Base-by-base conservation (phyloP, 2,329 filamentous ascomycete species). In the Tothia fuscella region DNA sequence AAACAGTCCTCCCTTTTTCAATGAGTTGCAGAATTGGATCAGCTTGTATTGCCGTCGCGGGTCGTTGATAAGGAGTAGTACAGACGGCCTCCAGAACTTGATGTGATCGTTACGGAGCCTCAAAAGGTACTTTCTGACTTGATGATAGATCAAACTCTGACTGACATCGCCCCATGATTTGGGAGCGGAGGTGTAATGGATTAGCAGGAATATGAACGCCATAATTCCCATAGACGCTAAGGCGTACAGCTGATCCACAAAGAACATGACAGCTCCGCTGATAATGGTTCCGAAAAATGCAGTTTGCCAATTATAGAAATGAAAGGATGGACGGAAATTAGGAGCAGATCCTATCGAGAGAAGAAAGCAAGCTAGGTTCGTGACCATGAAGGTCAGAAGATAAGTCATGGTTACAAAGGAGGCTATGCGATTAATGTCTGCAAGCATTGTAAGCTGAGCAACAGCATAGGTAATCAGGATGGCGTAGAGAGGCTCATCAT, bases 121-220 rank as follows among this genome's bases (percentile, higher is more conserved):
- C 22, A 93, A 66, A 22, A 93, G 63, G 53, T 93, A 93, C 53
- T 93, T 93, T 46, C 86, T 74, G 12, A 93, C 85, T 63, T 93
- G 86, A 48, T 81, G 76, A 53, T 93, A 93, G 40, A 93, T 93
- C 46, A 93, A 64, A 52, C 84, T 88, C 52, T 93, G 86, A 6
- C 82, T 88, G 14, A 93, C 85, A 57, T 93, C 86, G 1, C 86
- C 86, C 86, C 86, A 93, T 26, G 81, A 76, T 55, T 93, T 93
- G 0, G 86, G 86, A 1, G 84, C 83, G 24, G 81, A 82, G 1
- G 81, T 78, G 50, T 89, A 93, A 54, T 93, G 86, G 21, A 93
- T 91, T 25, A 93, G 62, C 13, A 88, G 61, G 56, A 93, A 93
- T 2, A 93, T 66, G n/a, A 83, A 60, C 6, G 89, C 66, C 6